Conservation (phyloP, 306 rosid genomes). For the Astragalus membranaceus region DNA sequence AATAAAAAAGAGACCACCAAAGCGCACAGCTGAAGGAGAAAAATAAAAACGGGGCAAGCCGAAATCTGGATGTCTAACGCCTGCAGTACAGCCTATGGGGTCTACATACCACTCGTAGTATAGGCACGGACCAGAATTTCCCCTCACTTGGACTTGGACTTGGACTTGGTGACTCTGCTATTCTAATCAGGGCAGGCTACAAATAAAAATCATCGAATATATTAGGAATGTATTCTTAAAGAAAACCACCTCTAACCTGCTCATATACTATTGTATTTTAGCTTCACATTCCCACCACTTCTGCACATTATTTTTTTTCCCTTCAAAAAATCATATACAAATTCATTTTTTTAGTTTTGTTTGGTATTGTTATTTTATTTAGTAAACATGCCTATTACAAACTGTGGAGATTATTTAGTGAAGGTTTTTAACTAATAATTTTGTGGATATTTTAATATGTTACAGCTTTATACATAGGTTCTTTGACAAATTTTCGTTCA, state of each 20-base stretch:
- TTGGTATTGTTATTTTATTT: background rate
- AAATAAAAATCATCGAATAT: background rate
- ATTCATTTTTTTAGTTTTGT: background rate
- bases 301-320: background rate
- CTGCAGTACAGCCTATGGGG: too few relatives aligned
- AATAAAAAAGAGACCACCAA: too few relatives aligned
- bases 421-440: too few relatives aligned
- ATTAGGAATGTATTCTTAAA: background rate
- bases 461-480: too few relatives aligned
- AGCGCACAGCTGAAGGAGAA: too few relatives aligned
- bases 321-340: background rate
- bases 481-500: background rate
- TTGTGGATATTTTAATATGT: too few relatives aligned
- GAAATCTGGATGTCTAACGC: too few relatives aligned
- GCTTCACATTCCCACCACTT: background rate
- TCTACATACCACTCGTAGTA: too few relatives aligned
- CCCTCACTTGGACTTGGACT: too few relatives aligned
- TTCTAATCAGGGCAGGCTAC: background rate
- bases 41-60: too few relatives aligned
- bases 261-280: background rate
- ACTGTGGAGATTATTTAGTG: background rate
- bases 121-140: too few relatives aligned
- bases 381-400: background rate
- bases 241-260: background rate
- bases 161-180: background rate